Evolutionary conservation across 345 rosid species (phyloP).

Genomic region (Microthlaspi erraticum): DNA sequence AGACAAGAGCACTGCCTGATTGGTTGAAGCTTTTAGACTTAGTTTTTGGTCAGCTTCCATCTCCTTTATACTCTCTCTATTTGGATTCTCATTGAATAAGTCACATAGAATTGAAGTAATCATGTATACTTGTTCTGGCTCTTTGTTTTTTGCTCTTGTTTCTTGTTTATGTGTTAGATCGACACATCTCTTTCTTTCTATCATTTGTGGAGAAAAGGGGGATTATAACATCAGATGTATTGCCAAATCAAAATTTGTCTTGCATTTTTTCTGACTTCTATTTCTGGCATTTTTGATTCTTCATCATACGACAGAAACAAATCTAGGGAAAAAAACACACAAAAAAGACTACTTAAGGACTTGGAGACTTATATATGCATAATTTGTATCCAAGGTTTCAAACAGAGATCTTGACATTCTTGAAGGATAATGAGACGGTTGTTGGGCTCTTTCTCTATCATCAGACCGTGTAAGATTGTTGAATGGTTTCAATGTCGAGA

Average conservation of each 20-base stretch:
- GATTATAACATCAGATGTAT: conserved; percentile 34
- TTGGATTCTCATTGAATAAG: conserved; percentile 33
- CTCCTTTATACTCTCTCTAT: background rate
- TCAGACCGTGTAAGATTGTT: conserved; percentile 92
- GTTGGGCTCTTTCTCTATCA: conserved; percentile 9
- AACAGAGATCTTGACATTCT: conserved; percentile 21
- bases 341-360: conserved; percentile 14
- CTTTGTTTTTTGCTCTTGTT: background rate
- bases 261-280: conserved; percentile 26
- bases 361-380: conserved; percentile 41
- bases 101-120: conserved; percentile 24
- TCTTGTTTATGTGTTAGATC: conserved; percentile 24
- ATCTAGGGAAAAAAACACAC: conserved; percentile 4
- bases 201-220: conserved; percentile 33
- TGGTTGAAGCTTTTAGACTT: conserved; percentile 28
- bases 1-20: conserved; percentile 41
- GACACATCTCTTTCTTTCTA: conserved; percentile 39
- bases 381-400: conserved; percentile 18
- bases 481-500: conserved; percentile 95
- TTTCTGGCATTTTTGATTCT: conserved; percentile 1
- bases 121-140: conserved; percentile 26
- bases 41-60: conserved; percentile 44
- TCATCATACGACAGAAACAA: conserved; percentile 13
- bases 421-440: conserved; percentile 16
- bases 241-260: conserved; percentile 25